Base-by-base conservation (phyloP, 2,329 filamentous ascomycete genomes). In the Teratosphaeria viscida region DNA sequence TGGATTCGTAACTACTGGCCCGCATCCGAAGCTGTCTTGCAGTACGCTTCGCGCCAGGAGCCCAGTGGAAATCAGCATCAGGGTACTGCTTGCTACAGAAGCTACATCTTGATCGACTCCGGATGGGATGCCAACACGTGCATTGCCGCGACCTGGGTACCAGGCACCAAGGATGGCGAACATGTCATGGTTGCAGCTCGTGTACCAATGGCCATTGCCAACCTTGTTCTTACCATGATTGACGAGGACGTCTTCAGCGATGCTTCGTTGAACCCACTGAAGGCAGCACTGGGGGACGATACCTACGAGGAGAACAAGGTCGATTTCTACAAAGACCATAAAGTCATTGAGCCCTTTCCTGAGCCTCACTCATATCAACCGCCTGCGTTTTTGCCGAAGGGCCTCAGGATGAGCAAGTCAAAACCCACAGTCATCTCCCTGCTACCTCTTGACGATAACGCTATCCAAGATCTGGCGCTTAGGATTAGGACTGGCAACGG, bases 41-140 rank as follows among this genome's bases (percentile, higher is more conserved):
- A 54, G 27, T 54, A n/a, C 29, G 52, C 32, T 35, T 32, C 52
- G 11, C 27, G 52, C 14, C 27, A 32, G 7, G 29, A 35, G 19
- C 32, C 32, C 52, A 35, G 11, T 8, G 16, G 27, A 14, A 7
- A 27, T 16, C 56, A 4, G 14, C 43, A 14, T 16, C 16, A 16
- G n/a, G 19, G 35, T n/a, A 4, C 8, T 49, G 16, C 43, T 8
- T 49, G 19, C 5, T 58, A 58, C 23, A 8, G 23, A 12, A 54
- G 56, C 56, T 58, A 52, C 47, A 52, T 58, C 6, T 23, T 58
- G 43, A 37, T 58, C n/a, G 56, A 58, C 49, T 58, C 56, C 10
- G 56, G 56, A 10, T 58, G 39, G 43, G 56, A 58, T 16, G 56
- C 39, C 14, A 29, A 14, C 7, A 58, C 56, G 43, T 39, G 32